Conservation (phyloP, 139 green algal genomes). For the Coccomyxa sp. region DNA sequence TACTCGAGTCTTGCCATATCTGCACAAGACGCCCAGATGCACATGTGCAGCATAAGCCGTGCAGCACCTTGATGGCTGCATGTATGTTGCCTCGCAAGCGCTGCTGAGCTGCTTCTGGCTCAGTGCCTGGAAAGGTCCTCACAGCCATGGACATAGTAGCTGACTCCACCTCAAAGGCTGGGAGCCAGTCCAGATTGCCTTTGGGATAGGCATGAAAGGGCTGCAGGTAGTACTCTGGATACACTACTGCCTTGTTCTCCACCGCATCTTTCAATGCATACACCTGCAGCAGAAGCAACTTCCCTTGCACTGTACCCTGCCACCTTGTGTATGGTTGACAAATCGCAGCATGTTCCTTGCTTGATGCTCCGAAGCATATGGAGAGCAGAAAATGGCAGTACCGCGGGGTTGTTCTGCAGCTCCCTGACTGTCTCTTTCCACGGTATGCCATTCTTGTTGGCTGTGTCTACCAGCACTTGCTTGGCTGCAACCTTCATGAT, state of each 20-base stretch:
- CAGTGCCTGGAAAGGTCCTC: slow-evolving; percentile 53
- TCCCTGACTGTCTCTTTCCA: slow-evolving; percentile 40
- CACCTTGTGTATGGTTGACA: background rate
- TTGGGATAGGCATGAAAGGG: slow-evolving; percentile 77
- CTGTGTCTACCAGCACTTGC: slow-evolving; percentile 46
- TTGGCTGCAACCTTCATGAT: slow-evolving; percentile 52
- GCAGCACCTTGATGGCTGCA: slow-evolving; percentile 27
- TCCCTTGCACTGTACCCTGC: background rate
- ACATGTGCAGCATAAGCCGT: background rate
- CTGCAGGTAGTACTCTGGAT: slow-evolving; percentile 69
- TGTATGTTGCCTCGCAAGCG: slow-evolving; percentile 39
- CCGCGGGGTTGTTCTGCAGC: slow-evolving; percentile 19
- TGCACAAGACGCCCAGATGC: background rate
- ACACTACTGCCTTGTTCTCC: slow-evolving; percentile 40
- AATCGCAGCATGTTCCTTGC: background rate
- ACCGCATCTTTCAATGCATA: slow-evolving; percentile 41
- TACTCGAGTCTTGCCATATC: background rate
- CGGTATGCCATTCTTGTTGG: slow-evolving; percentile 36
- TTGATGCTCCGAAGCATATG: background rate
- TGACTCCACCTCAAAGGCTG: slow-evolving; percentile 69
- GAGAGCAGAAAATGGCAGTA: slow-evolving; percentile 7
- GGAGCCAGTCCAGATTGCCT: slow-evolving; percentile 54
- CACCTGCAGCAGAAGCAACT: slow-evolving; percentile 16
- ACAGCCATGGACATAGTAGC: slow-evolving; percentile 60
- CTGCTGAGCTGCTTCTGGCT: slow-evolving; percentile 23